phyloP scores from a whole-genome alignment of 2,329 filamentous ascomycete genomes.

The Cercospora zeae-maydis region DNA sequence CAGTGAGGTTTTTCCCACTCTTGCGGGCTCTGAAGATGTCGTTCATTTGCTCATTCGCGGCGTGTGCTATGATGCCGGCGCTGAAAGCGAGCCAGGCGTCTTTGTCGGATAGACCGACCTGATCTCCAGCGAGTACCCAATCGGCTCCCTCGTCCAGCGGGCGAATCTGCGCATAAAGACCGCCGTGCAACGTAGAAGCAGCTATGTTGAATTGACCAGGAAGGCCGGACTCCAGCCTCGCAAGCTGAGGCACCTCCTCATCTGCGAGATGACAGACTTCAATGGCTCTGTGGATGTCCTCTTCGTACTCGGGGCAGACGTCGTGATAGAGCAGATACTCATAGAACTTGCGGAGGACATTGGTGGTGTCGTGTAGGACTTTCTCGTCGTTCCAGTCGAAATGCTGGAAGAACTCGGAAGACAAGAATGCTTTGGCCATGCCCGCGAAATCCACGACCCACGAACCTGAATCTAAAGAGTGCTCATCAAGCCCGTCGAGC shows the following conservation, averaged over 20 bases:
- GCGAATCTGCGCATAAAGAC: slow-evolving; percentile 39
- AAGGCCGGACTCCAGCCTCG: slow-evolving; percentile 51
- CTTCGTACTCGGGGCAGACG: slow-evolving; percentile 76
- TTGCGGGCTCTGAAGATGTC: slow-evolving; percentile 19
- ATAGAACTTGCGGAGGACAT: slow-evolving; percentile 78
- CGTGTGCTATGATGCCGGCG: slow-evolving; percentile 49
- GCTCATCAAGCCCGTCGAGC: slow-evolving; percentile 43
- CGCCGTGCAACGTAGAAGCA: slow-evolving; percentile 65
- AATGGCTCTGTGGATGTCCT: slow-evolving; percentile 64
- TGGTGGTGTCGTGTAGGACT: slow-evolving; percentile 57
- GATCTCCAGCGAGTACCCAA: slow-evolving; percentile 25
- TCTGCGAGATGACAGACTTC: slow-evolving; percentile 64
- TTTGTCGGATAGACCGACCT: slow-evolving; percentile 41
- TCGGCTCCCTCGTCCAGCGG: slow-evolving; percentile 26
- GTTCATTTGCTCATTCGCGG: slow-evolving; percentile 32
- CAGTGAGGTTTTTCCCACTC: slow-evolving; percentile 29
- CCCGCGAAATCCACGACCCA: slow-evolving; percentile 79
- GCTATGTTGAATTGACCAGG: slow-evolving; percentile 81
- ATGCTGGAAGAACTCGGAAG: slow-evolving; percentile 34
- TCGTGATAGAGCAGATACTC: slow-evolving; percentile 81
- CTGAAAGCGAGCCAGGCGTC: slow-evolving; percentile 51
- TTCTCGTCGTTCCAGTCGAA: slow-evolving; percentile 54
- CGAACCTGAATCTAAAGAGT: slow-evolving; percentile 40
- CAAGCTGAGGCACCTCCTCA: slow-evolving; percentile 61
- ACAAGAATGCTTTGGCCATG: slow-evolving; percentile 72